Evolutionary conservation across 805 yeast species (phyloP), one percentile per base, ranked within the genome.

Genomic region (Clavispora fructus): DNA sequence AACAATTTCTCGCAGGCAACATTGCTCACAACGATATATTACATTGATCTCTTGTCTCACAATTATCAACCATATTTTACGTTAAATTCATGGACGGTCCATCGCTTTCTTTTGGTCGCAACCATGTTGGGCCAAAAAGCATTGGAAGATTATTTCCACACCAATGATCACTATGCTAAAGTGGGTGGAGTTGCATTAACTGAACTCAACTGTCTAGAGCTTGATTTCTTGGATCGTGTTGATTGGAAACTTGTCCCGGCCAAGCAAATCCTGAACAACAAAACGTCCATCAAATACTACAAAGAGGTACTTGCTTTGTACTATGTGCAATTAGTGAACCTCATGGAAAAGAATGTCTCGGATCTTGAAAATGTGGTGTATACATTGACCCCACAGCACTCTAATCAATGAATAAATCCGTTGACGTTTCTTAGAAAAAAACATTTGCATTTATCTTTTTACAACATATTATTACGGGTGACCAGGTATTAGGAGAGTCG

Each of bases 81-180:
- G 14, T 68, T 92, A 49, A 92, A 89, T 65, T 86, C 96, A 1
- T 77, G 94, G 62, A 92, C 99, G 0, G 97, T 92, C 4, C 99
- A 92, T 62, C 76, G 99, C 47, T 94, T 90, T 58, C 66, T 92
- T 44, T 73, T 92, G 35, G 91, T 96, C 0, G 94, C 96, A 1
- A 90, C 96, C 0, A 87, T 95, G 49, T 80, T 92, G 2, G 95
- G 94, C 0, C 83, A 92, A 52, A 92, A 92, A 62, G 92, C 95
- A 1, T 74, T 90, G 53, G 90, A 96, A 64, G 99, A 92, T 67
- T 85, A 91, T 25, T 92, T 94, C 65, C 91, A 94, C 66, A 89
- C 97, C 13, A 92, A 91, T 64, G 78, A 84, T 39, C 97, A 94
- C 64, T 92, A 94, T 59, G 96, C 98, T 11, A 87, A 86, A 61